phyloP scores from a whole-genome alignment of 1,284 basidiomycete genomes.

The Cystobasidiaceae sp. region DNA sequence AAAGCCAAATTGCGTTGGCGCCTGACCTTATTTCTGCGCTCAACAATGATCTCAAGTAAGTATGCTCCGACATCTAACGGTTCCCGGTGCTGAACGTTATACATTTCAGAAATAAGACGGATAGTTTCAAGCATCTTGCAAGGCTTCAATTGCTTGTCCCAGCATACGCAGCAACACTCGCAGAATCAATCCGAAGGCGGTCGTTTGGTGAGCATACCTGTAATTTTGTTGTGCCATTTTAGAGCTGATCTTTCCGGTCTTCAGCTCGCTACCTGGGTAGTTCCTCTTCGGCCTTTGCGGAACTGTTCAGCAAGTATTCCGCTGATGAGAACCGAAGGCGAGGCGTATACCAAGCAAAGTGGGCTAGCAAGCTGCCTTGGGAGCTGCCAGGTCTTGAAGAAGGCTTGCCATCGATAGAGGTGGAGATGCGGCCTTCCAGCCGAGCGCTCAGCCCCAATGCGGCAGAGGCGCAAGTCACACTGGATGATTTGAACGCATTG shows the following conservation, averaged over 20 bases:
- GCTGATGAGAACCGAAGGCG: constrained; percentile 35
- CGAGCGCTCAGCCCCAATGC: background rate
- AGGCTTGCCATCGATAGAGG: constrained; percentile 31
- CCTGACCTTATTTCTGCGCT: constrained; percentile 34
- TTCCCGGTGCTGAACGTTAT: background rate
- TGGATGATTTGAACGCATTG: constrained; percentile 33
- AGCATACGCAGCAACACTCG: constrained; percentile 84
- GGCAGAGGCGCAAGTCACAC: constrained; percentile 30
- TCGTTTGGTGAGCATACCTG: constrained; percentile 56
- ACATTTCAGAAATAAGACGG: constrained; percentile 45
- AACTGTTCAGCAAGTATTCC: constrained; percentile 31
- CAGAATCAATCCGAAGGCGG: constrained; percentile 82
- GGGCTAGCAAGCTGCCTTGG: constrained; percentile 42
- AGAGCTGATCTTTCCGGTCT: background rate
- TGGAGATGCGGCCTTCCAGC: constrained; percentile 16
- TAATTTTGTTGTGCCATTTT: background rate
- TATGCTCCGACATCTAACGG: background rate
- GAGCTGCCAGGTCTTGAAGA: constrained; percentile 40
- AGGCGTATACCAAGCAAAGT: constrained; percentile 35
- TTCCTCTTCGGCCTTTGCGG: constrained; percentile 33
- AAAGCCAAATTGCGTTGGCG: constrained; percentile 39
- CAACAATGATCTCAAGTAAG: constrained; percentile 38
- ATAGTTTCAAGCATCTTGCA: constrained; percentile 82
- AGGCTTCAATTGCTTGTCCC: constrained; percentile 84
- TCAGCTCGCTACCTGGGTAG: constrained; percentile 36